Evolutionary conservation across 73 alveolate species (phyloP).

Genomic region (Urostyla sp.): DNA sequence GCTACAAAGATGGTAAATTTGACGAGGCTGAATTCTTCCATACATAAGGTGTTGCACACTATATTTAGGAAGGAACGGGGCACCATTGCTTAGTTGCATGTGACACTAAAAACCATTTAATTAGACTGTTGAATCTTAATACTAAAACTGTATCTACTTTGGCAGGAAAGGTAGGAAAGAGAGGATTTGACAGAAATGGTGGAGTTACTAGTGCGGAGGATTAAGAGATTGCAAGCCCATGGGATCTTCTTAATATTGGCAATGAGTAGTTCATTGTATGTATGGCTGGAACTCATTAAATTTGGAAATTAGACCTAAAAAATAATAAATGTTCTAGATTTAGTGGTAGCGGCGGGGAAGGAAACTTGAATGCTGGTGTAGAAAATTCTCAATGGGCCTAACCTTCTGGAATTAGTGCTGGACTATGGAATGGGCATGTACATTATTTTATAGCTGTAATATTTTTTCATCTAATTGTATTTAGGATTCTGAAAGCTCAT

Average conservation of each 20-base stretch:
- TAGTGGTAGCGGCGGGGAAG: conserved; percentile 65
- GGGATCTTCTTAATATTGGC: conserved; percentile 57
- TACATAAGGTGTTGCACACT: conserved; percentile 52
- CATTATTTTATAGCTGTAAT: conserved; percentile 53
- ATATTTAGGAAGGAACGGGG: neutral
- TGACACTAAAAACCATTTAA: conserved; percentile 55
- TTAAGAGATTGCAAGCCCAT: conserved; percentile 54
- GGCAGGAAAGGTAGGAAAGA: conserved; percentile 42
- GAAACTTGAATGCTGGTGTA: conserved; percentile 29
- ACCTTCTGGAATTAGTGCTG: conserved; percentile 57
- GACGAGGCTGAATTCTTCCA: conserved; percentile 52
- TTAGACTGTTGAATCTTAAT: conserved; percentile 48
- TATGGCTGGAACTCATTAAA: conserved; percentile 63
- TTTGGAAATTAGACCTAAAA: conserved; percentile 52
- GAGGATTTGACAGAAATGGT: conserved; percentile 57
- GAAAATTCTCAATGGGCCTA: conserved; percentile 58
- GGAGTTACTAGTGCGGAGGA: conserved; percentile 26
- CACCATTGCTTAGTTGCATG: conserved; percentile 52
- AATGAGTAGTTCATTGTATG: conserved; percentile 28
- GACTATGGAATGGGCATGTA: conserved; percentile 29
- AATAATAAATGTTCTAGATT: conserved; percentile 48
- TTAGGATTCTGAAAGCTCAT: conserved; percentile 59
- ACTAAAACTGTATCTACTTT: conserved; percentile 37
- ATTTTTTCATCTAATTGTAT: neutral
- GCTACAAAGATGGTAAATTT: conserved; percentile 46